These are phyloP conservation scores for Leishmania gerbilli DNA, from an alignment of 208 protist species.

Conservation along the genomic window DNA sequence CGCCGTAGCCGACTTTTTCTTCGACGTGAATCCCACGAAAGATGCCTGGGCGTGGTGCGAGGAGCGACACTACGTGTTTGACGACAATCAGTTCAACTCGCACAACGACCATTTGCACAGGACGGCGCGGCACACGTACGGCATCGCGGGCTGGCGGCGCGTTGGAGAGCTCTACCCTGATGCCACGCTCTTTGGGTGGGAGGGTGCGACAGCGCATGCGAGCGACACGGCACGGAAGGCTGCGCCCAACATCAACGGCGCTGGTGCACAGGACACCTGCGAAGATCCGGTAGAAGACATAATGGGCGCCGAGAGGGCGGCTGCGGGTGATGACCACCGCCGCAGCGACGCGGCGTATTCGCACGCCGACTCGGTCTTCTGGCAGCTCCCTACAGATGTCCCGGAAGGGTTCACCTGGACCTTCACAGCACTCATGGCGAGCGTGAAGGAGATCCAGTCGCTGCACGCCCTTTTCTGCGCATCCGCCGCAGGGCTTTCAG, in stretches of 20 bases:
- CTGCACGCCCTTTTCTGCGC: slow-evolving; percentile 22
- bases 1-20: slow-evolving; percentile 52
- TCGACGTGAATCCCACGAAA: slow-evolving; percentile 68
- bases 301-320: neutral
- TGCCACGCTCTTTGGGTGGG: slow-evolving; percentile 47
- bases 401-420: slow-evolving; percentile 58
- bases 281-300: neutral
- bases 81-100: slow-evolving; percentile 72
- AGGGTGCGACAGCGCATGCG: neutral
- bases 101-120: slow-evolving; percentile 48
- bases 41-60: slow-evolving; percentile 48
- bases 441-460: slow-evolving; percentile 23
- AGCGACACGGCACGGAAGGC: neutral
- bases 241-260: neutral
- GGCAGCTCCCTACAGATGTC: slow-evolving; percentile 34
- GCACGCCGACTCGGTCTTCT: neutral
- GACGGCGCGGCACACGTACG: slow-evolving; percentile 44
- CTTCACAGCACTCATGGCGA: slow-evolving; percentile 54
- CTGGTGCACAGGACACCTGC: neutral
- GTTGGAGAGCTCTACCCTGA: slow-evolving; percentile 60
- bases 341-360: neutral
- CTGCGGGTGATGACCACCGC: neutral
- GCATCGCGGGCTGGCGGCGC: slow-evolving; percentile 61
- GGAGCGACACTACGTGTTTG: slow-evolving; percentile 51
- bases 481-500: neutral